Percentiles rank a stretch among this genome's conserved stretches.
Conservation (phyloP, 345 rosid species). For the Pseudoturritis turrita region DNA sequence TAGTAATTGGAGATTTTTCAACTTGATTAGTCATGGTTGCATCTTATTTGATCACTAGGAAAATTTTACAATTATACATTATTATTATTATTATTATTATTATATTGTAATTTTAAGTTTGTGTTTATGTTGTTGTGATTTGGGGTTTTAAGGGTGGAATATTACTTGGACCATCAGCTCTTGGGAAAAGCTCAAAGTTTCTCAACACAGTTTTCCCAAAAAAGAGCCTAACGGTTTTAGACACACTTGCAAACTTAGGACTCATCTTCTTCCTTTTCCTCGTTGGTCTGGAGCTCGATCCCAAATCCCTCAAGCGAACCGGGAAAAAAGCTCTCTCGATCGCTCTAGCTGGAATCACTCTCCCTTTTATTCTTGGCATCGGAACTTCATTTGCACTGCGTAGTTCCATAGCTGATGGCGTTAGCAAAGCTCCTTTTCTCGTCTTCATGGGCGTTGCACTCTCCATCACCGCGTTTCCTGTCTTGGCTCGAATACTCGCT, state of each 20-base stretch:
- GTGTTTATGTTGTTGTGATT: neutral
- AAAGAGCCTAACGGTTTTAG: slow-evolving; percentile 62
- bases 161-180: slow-evolving; percentile 78
- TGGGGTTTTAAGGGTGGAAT: slow-evolving; percentile 58
- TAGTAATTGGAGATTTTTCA: too few species aligned
- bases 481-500: slow-evolving; percentile 46
- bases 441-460: slow-evolving; percentile 48
- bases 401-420: slow-evolving; percentile 47
- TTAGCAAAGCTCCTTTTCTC: slow-evolving; percentile 37
- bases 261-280: slow-evolving; percentile 75
- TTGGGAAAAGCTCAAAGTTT: slow-evolving; percentile 55
- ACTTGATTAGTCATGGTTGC: neutral
- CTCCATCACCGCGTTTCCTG: slow-evolving; percentile 51
- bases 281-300: slow-evolving; percentile 78
- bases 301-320: slow-evolving; percentile 50
- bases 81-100: neutral
- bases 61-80: neutral
- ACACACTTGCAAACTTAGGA: slow-evolving; percentile 72
- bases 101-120: neutral
- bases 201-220: slow-evolving; percentile 48
- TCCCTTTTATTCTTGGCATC: slow-evolving; percentile 63
- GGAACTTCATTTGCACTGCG: slow-evolving; percentile 64
- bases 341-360: slow-evolving; percentile 57
- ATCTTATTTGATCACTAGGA: neutral
- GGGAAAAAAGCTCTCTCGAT: slow-evolving; percentile 58